Percentiles rank a stretch among this genome's conserved stretches.
These are phyloP conservation scores for Macaranga tanarius DNA, from an alignment of 441 rosid species.

Conservation along the genomic window DNA sequence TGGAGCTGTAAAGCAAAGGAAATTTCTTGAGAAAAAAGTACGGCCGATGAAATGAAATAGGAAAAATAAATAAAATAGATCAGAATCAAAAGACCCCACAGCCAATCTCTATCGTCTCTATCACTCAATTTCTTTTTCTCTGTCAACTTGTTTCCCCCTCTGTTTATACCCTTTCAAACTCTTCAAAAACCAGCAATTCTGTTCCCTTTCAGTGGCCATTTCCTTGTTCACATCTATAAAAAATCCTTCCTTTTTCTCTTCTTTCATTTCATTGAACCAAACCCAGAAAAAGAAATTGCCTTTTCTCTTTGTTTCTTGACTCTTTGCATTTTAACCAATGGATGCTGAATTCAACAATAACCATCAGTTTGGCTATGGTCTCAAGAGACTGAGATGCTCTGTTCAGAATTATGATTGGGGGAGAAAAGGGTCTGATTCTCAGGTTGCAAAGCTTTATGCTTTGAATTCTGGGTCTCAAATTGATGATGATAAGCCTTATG, in stretches of 20 bases:
- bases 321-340: slow-evolving; percentile 2
- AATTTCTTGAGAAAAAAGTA: neutral
- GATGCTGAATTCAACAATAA: slow-evolving; percentile 15
- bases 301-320: neutral
- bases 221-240: neutral
- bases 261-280: neutral
- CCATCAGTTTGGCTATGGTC: neutral
- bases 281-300: neutral
- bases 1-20: neutral
- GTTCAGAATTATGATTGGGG: slow-evolving; percentile 85
- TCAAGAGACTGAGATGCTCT: slow-evolving; percentile 41
- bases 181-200: slow-evolving; percentile 30
- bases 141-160: slow-evolving; percentile 28
- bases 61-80: no score
- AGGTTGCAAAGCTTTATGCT: slow-evolving; percentile 51
- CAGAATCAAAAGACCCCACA: slow-evolving; percentile 15
- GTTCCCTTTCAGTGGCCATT: slow-evolving; percentile 10
- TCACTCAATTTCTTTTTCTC: slow-evolving; percentile 16
- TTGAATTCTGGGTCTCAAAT: slow-evolving; percentile 49
- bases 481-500: slow-evolving; percentile 52
- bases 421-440: slow-evolving; percentile 50
- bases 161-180: slow-evolving; percentile 32
- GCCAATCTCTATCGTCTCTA: slow-evolving; percentile 1
- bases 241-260: neutral
- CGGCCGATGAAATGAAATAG: no score